Evolutionary conservation across 1,284 basidiomycete species (phyloP).

Genomic region (Puccinia hordei): DNA sequence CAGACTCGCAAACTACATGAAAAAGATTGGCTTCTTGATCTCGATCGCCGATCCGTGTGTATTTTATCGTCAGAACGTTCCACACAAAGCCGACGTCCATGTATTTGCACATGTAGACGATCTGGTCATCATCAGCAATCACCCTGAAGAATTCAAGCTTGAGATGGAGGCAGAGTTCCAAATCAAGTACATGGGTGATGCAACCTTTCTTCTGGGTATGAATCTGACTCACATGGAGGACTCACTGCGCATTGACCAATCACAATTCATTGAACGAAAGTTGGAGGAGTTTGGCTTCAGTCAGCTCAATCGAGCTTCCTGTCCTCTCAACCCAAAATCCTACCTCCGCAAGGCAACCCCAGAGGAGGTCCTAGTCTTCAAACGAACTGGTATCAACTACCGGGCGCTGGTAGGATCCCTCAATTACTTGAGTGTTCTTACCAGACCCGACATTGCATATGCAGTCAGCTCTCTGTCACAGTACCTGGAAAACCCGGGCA

Average conservation of each 20-base stretch:
- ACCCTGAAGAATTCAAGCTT: not conserved
- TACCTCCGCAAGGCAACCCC: not conserved
- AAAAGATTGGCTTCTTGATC: not conserved
- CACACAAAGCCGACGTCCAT: no score
- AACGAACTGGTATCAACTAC: not conserved
- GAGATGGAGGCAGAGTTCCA: not conserved
- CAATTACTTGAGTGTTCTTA: not conserved
- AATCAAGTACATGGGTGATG: slow-evolving; percentile 10
- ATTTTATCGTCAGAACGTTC: not conserved
- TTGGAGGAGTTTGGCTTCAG: not conserved
- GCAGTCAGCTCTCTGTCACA: slow-evolving; percentile 5
- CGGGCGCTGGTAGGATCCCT: not conserved
- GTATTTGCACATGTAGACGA: slow-evolving; percentile 20
- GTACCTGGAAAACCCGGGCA: not conserved
- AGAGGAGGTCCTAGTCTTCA: not conserved
- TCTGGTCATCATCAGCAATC: not conserved
- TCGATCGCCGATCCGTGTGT: not conserved
- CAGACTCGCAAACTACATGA: not conserved
- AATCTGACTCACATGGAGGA: not conserved
- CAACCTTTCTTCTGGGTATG: not conserved
- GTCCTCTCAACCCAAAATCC: not conserved
- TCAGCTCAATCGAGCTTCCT: not conserved
- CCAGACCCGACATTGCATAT: slow-evolving; percentile 9
- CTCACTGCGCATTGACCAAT: not conserved
- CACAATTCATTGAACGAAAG: not conserved